Base-by-base conservation (phyloP, 192 early-diverging fungal genomes). In the Obelidium mucronatum region DNA sequence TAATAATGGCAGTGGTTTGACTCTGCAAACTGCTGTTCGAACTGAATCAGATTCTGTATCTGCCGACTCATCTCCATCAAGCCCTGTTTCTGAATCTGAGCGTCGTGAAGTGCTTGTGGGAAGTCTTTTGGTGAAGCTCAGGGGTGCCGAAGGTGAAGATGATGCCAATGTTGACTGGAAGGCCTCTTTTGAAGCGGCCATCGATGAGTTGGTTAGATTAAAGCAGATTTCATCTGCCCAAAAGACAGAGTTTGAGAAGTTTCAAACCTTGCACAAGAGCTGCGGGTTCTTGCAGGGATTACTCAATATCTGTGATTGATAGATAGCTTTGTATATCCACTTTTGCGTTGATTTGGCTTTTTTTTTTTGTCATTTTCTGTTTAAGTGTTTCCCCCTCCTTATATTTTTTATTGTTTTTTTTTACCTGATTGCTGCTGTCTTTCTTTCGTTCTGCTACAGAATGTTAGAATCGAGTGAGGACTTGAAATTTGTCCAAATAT, bases 221-320 rank as follows among this genome's bases (percentile, higher is more conserved):
- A 44, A 63, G 19, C 73, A 80, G 61, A 51, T 65, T 17, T 59
- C 73, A 24, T 34, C 52, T 15, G 15, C 40, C 34, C 68, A 76
- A 22, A 67, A 75, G 35, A 34, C 62, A 17, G 82, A 77, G 44
- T 78, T 68, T 48, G 74, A 70, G 40, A 39, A 75, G 3, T 51
- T 79, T 31, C 74, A 83, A 42, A 73, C 70, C 28, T 74, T 67
- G 40, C 74, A 80, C 63, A 80, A 83, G 55, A 54, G 40, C 31
- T 78, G 78, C 56, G 82, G 82, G n/a, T 76, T 80, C 28, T 53
- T 83, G 66, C 82, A 83, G 68, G 82, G 82, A 31, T 48, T 83
- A 52, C 53, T 83, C 48, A 79, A 75, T 33, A 83, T 83, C 64
- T 83, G 82, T 61, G 82, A 83, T 51, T 83, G 51, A 60, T n/a